These are phyloP conservation scores for Chimonanthus salicifolius DNA, from an alignment of 164 flowering plant species.

Conservation along the genomic window DNA sequence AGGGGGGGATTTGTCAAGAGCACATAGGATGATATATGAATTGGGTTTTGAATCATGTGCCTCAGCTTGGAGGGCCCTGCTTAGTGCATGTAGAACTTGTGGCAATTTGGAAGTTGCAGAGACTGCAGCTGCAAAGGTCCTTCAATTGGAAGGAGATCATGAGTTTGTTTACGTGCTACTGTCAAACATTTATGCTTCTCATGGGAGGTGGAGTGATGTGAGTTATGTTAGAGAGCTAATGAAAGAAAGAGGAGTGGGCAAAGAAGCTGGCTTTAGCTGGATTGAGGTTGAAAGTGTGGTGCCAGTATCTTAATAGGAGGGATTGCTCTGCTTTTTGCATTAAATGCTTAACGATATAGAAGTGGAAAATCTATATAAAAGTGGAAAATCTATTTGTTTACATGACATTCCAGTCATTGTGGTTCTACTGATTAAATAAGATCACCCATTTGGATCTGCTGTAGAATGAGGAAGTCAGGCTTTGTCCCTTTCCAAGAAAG, in stretches of 20 bases:
- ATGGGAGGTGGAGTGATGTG: constrained; percentile 47
- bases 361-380: no score
- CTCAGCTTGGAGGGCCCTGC: constrained; percentile 54
- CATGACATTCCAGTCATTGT: no score
- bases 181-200: constrained; percentile 49
- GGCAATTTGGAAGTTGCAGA: constrained; percentile 40
- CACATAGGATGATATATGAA: constrained; percentile 40
- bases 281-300: constrained; percentile 28
- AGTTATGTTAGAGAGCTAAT: constrained; percentile 35
- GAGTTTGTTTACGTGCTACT: constrained; percentile 51
- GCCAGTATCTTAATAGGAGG: neutral
- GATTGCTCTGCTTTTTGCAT: neutral
- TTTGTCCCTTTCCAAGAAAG: no score
- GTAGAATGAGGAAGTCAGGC: no score
- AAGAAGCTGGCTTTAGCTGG: constrained; percentile 65
- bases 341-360: no score
- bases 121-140: constrained; percentile 48
- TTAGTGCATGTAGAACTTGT: constrained; percentile 46
- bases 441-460: no score
- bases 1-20: constrained; percentile 41
- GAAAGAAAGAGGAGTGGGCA: constrained; percentile 43
- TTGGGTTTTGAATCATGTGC: constrained; percentile 44
- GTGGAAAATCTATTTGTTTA: no score
- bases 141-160: constrained; percentile 38
- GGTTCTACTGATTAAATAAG: no score